Conservation (phyloP, 2,329 filamentous ascomycete species). For the Alternaria sp. region DNA sequence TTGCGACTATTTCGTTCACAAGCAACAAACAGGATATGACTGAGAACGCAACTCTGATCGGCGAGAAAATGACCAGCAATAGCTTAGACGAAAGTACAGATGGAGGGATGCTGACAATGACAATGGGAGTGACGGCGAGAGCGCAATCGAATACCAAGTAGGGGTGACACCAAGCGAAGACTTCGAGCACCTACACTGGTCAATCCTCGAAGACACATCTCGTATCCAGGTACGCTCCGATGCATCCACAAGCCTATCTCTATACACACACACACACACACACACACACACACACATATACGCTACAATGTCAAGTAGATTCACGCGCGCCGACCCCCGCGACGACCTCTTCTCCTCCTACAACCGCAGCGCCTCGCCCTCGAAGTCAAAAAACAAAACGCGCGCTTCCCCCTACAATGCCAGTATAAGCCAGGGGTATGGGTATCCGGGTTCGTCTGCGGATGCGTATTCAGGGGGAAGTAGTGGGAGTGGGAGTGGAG, state of each 20-base stretch:
- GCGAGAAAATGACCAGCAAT: not conserved
- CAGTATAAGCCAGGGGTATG: slow-evolving; percentile 34
- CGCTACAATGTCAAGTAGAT: slow-evolving; percentile 40
- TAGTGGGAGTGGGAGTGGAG: not conserved
- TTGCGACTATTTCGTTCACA: not conserved
- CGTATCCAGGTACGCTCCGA: not conserved
- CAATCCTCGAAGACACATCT: not conserved
- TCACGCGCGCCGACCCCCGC: slow-evolving; percentile 36
- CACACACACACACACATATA: too few relatives aligned
- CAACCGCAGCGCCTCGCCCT: slow-evolving; percentile 47
- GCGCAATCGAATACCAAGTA: not conserved
- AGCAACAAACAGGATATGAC: not conserved
- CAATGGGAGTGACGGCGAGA: not conserved
- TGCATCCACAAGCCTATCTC: not conserved
- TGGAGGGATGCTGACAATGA: not conserved
- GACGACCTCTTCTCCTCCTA: slow-evolving; percentile 52
- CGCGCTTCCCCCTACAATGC: slow-evolving; percentile 27
- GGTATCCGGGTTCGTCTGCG: slow-evolving; percentile 14
- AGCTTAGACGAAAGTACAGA: not conserved
- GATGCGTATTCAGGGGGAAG: slow-evolving; percentile 39
- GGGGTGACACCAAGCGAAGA: too few relatives aligned
- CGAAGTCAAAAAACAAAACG: slow-evolving; percentile 40
- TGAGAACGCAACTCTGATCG: not conserved
- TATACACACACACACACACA: not conserved
- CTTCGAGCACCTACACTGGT: not conserved